Conservation (phyloP, 2,329 filamentous ascomycete genomes). For the Boeremia lycopersici region DNA sequence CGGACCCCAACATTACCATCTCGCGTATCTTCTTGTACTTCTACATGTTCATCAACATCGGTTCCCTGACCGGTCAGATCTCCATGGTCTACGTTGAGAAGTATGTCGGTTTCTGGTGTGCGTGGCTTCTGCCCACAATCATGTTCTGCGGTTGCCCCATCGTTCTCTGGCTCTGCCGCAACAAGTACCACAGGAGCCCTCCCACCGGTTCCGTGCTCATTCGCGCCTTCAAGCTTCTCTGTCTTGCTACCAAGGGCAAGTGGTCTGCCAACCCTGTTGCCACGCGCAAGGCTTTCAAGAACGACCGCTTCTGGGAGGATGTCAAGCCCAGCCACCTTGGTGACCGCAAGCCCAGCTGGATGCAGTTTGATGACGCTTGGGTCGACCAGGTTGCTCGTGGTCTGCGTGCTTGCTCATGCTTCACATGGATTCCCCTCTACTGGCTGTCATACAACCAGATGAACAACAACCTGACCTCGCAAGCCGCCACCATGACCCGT, state of each 20-base stretch:
- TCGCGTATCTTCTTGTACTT: slow-evolving; percentile 61
- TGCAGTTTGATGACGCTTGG: slow-evolving; percentile 84
- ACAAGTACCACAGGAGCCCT: slow-evolving; percentile 66
- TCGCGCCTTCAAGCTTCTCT: slow-evolving; percentile 68
- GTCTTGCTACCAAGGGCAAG: slow-evolving; percentile 66
- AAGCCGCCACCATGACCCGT: slow-evolving; percentile 60
- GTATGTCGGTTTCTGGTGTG: slow-evolving; percentile 76
- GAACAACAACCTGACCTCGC: slow-evolving; percentile 61
- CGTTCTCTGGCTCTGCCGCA: slow-evolving; percentile 65
- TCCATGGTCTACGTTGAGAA: slow-evolving; percentile 77
- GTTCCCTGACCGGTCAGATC: slow-evolving; percentile 71
- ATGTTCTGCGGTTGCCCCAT: slow-evolving; percentile 68
- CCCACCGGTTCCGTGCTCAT: slow-evolving; percentile 75
- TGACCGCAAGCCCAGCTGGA: slow-evolving; percentile 68
- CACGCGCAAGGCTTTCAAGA: slow-evolving; percentile 64
- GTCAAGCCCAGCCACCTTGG: slow-evolving; percentile 71
- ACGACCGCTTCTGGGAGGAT: slow-evolving; percentile 67
- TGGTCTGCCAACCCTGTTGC: slow-evolving; percentile 66
- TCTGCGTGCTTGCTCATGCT: slow-evolving; percentile 47
- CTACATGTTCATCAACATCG: slow-evolving; percentile 63
- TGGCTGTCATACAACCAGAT: slow-evolving; percentile 61
- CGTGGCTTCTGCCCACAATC: slow-evolving; percentile 70
- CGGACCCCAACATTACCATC: slow-evolving; percentile 72
- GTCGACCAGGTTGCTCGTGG: slow-evolving; percentile 62
- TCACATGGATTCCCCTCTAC: slow-evolving; percentile 61